These are phyloP conservation scores for Epithele typhae DNA, from an alignment of 768 basidiomycete genomes.

Conservation along the genomic window DNA sequence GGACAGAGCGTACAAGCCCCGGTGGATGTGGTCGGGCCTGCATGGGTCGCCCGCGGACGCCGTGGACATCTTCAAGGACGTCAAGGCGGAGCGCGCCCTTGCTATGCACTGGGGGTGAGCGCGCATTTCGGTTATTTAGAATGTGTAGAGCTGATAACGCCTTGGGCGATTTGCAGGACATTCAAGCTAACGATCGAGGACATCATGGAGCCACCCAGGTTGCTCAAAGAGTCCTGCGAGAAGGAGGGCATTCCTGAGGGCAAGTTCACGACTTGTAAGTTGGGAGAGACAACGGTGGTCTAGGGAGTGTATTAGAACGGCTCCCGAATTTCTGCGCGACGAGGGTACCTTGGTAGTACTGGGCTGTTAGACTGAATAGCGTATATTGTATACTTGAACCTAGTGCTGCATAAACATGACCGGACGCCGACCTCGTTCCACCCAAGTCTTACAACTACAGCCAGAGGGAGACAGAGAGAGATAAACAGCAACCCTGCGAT, in stretches of 20 bases:
- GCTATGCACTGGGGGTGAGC: conserved; percentile 71
- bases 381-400: too few relatives aligned
- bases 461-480: too few relatives aligned
- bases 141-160: not conserved
- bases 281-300: conserved; percentile 51
- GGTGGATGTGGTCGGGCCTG: conserved; percentile 51
- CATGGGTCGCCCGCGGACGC: conserved; percentile 68
- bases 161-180: conserved; percentile 30
- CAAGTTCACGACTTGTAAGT: conserved; percentile 51
- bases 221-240: conserved; percentile 48
- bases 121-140: not conserved
- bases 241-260: conserved; percentile 48
- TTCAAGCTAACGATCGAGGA: conserved; percentile 52
- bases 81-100: conserved; percentile 52
- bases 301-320: too few relatives aligned
- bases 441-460: too few relatives aligned
- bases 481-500: too few relatives aligned
- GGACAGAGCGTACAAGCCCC: conserved; percentile 57
- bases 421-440: too few relatives aligned
- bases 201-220: conserved; percentile 56
- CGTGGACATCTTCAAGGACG: conserved; percentile 61
- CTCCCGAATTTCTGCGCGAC: too few relatives aligned
- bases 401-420: too few relatives aligned
- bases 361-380: too few relatives aligned
- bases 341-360: too few relatives aligned